phyloP scores from a whole-genome alignment of 169 alveolate species.

The Eimeria necatrix region DNA sequence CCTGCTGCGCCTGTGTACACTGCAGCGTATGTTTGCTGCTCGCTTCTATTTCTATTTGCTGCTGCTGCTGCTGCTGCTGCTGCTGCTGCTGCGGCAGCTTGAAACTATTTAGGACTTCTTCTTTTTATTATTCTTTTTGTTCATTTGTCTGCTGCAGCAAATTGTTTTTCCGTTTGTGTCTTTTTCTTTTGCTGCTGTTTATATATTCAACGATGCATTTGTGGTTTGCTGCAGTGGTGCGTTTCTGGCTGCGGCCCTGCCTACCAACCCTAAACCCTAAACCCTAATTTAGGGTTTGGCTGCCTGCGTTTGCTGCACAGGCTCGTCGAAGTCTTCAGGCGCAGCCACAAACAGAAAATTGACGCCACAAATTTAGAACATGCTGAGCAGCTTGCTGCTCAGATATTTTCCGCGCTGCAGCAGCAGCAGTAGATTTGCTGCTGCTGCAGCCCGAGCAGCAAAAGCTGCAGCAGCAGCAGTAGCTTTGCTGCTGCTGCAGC shows the following conservation, averaged over 20 bases:
- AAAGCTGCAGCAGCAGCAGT: neutral
- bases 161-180: neutral
- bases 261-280: no score
- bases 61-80: no score
- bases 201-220: no score
- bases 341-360: slow-evolving; percentile 30
- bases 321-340: slow-evolving; percentile 23
- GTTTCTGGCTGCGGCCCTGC: neutral
- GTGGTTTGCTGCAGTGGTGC: no score
- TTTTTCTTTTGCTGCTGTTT: neutral
- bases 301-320: slow-evolving; percentile 55
- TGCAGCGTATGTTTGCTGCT: no score
- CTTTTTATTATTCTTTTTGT: neutral
- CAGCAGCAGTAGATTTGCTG: slow-evolving; percentile 8
- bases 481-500: neutral
- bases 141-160: neutral
- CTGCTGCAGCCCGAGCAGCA: neutral
- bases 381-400: slow-evolving; percentile 34
- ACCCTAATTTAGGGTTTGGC: neutral
- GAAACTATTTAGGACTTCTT: no score
- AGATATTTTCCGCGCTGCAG: slow-evolving; percentile 39
- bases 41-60: no score
- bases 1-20: no score
- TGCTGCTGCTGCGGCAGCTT: no score
- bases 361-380: slow-evolving; percentile 39